Conservation (phyloP, 495 filamentous ascomycete genomes). For the Letharia columbiana region DNA sequence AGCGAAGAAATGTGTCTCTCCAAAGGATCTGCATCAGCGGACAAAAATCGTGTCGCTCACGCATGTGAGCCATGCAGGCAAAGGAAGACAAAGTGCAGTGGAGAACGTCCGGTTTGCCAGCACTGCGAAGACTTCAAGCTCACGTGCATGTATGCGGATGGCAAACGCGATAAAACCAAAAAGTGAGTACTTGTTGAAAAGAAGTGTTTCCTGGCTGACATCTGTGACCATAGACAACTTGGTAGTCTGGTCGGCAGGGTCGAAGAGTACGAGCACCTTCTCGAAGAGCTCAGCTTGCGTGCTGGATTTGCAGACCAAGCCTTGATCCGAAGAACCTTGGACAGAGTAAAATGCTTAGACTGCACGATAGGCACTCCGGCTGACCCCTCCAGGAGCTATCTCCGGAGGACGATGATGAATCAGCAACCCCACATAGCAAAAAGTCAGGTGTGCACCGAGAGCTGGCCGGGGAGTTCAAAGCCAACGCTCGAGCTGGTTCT, state of each 20-base stretch:
- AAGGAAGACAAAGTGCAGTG: conserved; percentile 57
- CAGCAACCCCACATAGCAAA: neutral
- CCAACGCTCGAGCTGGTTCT: conserved; percentile 50
- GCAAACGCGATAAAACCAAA: conserved; percentile 50
- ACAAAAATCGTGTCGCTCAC: conserved; percentile 36
- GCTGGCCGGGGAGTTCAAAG: conserved; percentile 27
- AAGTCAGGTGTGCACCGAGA: conserved; percentile 19
- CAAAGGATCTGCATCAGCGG: conserved; percentile 12
- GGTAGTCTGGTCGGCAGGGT: conserved; percentile 39
- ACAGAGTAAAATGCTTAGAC: conserved; percentile 9
- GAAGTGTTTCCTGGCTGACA: conserved; percentile 16
- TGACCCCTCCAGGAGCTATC: conserved; percentile 15
- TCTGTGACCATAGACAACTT: conserved; percentile 30
- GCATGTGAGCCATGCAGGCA: conserved; percentile 69
- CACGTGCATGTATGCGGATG: conserved; percentile 46
- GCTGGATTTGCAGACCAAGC: conserved; percentile 33
- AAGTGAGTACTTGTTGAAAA: conserved; percentile 34
- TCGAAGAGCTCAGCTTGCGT: conserved; percentile 34
- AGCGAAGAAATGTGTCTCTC: conserved; percentile 24
- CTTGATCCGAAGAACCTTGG: conserved; percentile 28
- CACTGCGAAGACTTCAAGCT: conserved; percentile 48
- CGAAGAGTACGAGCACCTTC: conserved; percentile 41
- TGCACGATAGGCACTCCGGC: neutral
- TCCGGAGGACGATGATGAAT: conserved; percentile 14
- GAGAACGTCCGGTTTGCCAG: conserved; percentile 48